Evolutionary conservation across 257 asterid genomes (phyloP), one percentile per base, ranked within the genome.

Genomic region (Lavandula angustifolia): DNA sequence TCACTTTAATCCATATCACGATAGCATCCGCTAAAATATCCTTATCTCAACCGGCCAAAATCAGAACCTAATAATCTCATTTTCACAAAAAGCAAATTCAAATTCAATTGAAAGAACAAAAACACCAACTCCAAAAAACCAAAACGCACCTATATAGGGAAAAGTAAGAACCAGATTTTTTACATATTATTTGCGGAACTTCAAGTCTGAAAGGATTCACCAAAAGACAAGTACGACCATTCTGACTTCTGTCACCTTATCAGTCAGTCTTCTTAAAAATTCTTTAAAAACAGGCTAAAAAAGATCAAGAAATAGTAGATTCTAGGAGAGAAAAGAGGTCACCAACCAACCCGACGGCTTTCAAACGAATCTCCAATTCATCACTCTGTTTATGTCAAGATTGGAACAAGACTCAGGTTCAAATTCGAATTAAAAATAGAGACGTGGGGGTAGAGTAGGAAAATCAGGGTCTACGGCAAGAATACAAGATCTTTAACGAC

Each of bases 181-280:
- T 88, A 94, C 99, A 86, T 14, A 85, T 83, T 62, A 85, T 85
- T 72, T 91, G 89, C 76, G 94, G 79, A 65, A 95, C 83, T 80
- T 88, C 98, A 16, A 82, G 64, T 78, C 95, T 76, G 66, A 67
- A 72, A 73, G 98, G 95, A 76, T 86, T 70, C 61, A 81, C 85
- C 64, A 94, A 78, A 59, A 94, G 91, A 75, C 87, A 91, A 91
- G 96, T 71, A 85, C 99, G 61, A 84, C 70, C 95, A 91, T 82
- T 62, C 98, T 86, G 76, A 91, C 95, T 71, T 94, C 96, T 64
- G 75, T 83, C 47, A 62, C 82, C 76, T 89, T 88, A 74, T 94
- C 99, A 59, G 95, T 83, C 76, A 94, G 75, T 71, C 99, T 88
- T 81, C 86, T 84, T 75, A 94, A 71, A 76, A 83, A 94, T 79